phyloP scores from a whole-genome alignment of 2,329 filamentous ascomycete species.

The Leptographium radiaticola region DNA sequence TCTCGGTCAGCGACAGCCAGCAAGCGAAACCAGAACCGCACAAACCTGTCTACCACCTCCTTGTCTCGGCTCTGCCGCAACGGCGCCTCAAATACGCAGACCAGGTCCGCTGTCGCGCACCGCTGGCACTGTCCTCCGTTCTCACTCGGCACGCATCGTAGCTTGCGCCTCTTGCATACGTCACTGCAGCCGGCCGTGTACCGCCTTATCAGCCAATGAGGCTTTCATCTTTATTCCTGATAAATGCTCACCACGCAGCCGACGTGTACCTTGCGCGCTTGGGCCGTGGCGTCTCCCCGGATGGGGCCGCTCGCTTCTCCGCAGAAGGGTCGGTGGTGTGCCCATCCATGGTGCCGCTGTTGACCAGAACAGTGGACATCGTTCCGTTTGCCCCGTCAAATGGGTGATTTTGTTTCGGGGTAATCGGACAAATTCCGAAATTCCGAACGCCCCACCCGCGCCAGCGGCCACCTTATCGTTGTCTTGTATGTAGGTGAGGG shows the following conservation, averaged over 20 bases:
- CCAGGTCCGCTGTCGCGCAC: neutral
- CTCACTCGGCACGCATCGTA: constrained; percentile 21
- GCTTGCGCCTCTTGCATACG: constrained; percentile 24
- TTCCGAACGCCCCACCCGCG: neutral
- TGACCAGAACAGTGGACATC: neutral
- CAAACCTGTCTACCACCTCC: neutral
- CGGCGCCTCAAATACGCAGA: constrained; percentile 14
- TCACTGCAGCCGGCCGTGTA: constrained; percentile 6
- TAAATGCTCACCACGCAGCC: neutral
- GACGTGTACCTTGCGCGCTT: neutral
- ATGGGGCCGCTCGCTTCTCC: neutral
- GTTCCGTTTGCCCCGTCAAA: neutral
- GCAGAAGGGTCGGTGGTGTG: neutral
- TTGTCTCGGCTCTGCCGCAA: constrained; percentile 2
- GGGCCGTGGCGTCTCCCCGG: neutral
- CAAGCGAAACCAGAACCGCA: too few species aligned
- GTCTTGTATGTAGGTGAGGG: too few species aligned
- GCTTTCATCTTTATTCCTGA: too few species aligned
- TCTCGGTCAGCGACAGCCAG: neutral
- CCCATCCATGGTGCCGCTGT: neutral
- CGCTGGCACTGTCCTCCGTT: neutral
- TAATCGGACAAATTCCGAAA: neutral
- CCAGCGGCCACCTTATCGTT: neutral
- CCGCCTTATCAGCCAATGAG: too few species aligned
- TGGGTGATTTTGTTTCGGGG: neutral